Percentiles rank a stretch among this genome's conserved stretches.
phyloP scores from a whole-genome alignment of 257 asterid species.

The Rauvolfia tetraphylla region DNA sequence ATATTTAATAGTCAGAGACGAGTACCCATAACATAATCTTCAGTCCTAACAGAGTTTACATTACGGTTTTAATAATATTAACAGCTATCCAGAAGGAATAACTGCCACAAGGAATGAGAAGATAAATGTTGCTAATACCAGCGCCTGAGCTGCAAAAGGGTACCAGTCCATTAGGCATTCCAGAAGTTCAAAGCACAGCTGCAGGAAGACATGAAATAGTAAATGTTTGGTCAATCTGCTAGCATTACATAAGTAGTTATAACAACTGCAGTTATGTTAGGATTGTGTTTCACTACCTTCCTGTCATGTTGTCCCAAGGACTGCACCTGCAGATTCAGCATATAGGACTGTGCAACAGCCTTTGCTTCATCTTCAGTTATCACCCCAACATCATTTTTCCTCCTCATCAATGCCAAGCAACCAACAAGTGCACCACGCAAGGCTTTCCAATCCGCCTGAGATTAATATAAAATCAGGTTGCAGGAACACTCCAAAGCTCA shows the following conservation, averaged over 20 bases:
- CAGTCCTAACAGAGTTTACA: not conserved
- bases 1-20: not conserved
- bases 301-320: constrained; percentile 86
- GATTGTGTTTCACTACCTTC: constrained; percentile 45
- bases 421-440: constrained; percentile 92
- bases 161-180: constrained; percentile 67
- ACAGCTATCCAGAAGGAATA: not conserved
- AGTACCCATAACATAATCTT: not conserved
- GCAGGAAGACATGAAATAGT: constrained; percentile 31
- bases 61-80: not conserved
- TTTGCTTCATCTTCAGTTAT: constrained; percentile 54
- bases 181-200: constrained; percentile 90
- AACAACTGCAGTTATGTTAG: not conserved
- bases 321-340: constrained; percentile 67
- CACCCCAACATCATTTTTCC: constrained; percentile 59
- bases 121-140: constrained; percentile 47
- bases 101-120: not conserved
- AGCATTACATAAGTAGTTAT: not conserved
- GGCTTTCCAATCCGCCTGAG: constrained; percentile 98
- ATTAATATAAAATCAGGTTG: constrained; percentile 25
- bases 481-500: not conserved
- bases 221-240: not conserved
- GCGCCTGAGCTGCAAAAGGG: constrained; percentile 46
- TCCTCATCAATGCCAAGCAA: constrained; percentile 79
- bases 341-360: constrained; percentile 62